These are phyloP conservation scores for Effrenium voratum DNA, from an alignment of 73 alveolate species.

Conservation along the genomic window DNA sequence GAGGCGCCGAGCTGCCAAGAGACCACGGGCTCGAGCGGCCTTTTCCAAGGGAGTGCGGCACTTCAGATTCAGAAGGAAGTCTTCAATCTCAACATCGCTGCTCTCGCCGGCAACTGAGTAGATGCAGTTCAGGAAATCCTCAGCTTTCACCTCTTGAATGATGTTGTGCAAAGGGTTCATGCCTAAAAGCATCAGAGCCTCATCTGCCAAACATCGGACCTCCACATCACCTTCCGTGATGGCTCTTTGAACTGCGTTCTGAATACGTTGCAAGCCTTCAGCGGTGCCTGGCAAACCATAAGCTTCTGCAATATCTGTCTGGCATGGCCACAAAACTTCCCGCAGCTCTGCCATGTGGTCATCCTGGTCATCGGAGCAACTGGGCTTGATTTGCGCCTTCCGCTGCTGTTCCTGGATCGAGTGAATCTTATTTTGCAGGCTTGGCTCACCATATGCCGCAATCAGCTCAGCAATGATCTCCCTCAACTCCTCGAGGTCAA, in stretches of 20 bases:
- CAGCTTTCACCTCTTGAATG: slow-evolving; percentile 85
- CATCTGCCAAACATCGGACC: slow-evolving; percentile 66
- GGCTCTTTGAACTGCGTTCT: slow-evolving; percentile 52
- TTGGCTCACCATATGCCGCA: slow-evolving; percentile 59
- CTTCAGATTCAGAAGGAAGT: slow-evolving; percentile 43
- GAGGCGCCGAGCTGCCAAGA: slow-evolving; percentile 80
- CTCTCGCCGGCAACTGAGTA: slow-evolving; percentile 72
- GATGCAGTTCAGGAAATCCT: slow-evolving; percentile 67
- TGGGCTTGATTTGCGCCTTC: neutral
- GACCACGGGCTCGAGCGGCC: slow-evolving; percentile 81
- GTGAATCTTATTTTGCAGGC: slow-evolving; percentile 48
- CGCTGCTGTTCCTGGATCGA: slow-evolving; percentile 42
- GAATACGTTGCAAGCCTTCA: slow-evolving; percentile 81
- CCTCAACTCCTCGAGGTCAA: slow-evolving; percentile 49
- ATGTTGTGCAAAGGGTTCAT: slow-evolving; percentile 73
- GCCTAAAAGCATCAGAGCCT: slow-evolving; percentile 68
- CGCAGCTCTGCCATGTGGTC: slow-evolving; percentile 82
- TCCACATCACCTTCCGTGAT: slow-evolving; percentile 86
- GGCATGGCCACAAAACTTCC: slow-evolving; percentile 85
- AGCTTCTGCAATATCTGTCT: slow-evolving; percentile 69
- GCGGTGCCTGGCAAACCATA: slow-evolving; percentile 74
- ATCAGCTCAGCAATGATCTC: slow-evolving; percentile 78
- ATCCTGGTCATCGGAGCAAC: neutral
- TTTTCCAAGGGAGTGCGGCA: slow-evolving; percentile 52
- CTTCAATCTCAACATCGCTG: slow-evolving; percentile 70